A percentile compares a stretch with the other conserved stretches of the same genome.
Evolutionary conservation across 177 flowering plant species (phyloP).

Genomic region (Tripterygium wilfordii): DNA sequence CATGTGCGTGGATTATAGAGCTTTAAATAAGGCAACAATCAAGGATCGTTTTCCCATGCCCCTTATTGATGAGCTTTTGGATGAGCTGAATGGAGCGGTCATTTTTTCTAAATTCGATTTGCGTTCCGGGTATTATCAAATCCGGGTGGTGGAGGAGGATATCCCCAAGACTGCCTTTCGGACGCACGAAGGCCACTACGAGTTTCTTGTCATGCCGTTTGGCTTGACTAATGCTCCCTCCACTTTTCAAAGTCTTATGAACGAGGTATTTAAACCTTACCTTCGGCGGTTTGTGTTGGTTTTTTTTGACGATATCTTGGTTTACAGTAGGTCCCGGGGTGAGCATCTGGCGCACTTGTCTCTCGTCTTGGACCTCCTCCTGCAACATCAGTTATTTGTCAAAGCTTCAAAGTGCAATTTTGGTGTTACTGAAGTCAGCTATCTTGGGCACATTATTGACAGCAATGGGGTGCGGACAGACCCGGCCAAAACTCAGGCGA

Average conservation of each 20-base stretch:
- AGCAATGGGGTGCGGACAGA: no score
- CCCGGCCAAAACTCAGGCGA: no score
- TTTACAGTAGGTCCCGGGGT: not conserved
- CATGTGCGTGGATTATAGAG: conserved; percentile 1
- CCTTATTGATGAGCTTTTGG: conserved; percentile 7
- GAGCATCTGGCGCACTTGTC: not conserved
- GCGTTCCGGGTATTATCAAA: conserved; percentile 4
- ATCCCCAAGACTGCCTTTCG: conserved; percentile 1
- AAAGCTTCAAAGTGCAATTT: conserved; percentile 1
- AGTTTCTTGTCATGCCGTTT: conserved; percentile 11
- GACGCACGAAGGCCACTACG: conserved; percentile 7
- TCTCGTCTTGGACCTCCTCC: not conserved
- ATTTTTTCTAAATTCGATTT: conserved; percentile 7
- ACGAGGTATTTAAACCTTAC: not conserved
- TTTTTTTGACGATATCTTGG: conserved; percentile 6
- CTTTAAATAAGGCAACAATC: not conserved
- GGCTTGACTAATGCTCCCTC: conserved; percentile 6
- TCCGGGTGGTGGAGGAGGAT: not conserved
- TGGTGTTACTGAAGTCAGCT: not conserved
- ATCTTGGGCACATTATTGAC: no score
- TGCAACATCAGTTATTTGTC: not conserved
- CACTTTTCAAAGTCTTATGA: conserved; percentile 5
- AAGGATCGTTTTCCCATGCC: conserved; percentile 8
- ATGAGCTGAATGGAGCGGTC: not conserved
- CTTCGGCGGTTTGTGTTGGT: conserved; percentile 7